A percentile compares a stretch with the other conserved stretches of the same genome.
Conservation (phyloP, 768 basidiomycete genomes). For the Auricularia sp. region DNA sequence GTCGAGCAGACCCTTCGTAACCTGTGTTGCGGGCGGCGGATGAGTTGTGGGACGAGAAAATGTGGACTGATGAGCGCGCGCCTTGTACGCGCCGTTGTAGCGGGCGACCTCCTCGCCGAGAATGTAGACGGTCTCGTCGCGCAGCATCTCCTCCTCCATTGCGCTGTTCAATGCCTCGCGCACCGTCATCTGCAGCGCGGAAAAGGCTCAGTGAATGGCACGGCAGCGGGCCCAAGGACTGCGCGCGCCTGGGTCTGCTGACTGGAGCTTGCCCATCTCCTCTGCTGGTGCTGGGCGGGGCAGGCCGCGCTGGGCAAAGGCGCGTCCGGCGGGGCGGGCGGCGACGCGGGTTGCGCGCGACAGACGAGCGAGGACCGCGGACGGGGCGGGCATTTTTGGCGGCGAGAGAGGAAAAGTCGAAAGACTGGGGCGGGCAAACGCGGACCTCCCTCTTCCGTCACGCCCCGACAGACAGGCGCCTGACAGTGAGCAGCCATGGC, state of each 20-base stretch:
- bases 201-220: slow-evolving; percentile 10
- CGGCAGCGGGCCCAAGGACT: slow-evolving; percentile 21
- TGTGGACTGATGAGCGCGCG: slow-evolving; percentile 19
- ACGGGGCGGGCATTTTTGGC: neutral
- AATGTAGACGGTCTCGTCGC: slow-evolving; percentile 90
- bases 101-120: slow-evolving; percentile 96
- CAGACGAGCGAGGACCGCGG: slow-evolving; percentile 2
- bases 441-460: neutral
- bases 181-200: slow-evolving; percentile 73
- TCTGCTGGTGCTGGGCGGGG: too few relatives aligned
- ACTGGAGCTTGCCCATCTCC: neutral
- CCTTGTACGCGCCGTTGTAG: slow-evolving; percentile 97
- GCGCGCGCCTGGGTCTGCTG: slow-evolving; percentile 35
- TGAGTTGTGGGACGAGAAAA: neutral
- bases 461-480: neutral
- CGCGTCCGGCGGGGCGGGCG: neutral
- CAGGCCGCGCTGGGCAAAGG: too few relatives aligned
- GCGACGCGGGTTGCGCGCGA: slow-evolving; percentile 6
- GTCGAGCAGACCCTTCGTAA: slow-evolving; percentile 97
- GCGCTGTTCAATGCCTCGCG: slow-evolving; percentile 95
- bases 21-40: slow-evolving; percentile 43
- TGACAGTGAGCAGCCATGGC: neutral
- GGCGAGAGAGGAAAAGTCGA: slow-evolving; percentile 1
- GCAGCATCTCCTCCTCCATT: slow-evolving; percentile 99
- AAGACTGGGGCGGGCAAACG: neutral